Conservation (phyloP, 768 basidiomycete species). For the Amanita exitialis region DNA sequence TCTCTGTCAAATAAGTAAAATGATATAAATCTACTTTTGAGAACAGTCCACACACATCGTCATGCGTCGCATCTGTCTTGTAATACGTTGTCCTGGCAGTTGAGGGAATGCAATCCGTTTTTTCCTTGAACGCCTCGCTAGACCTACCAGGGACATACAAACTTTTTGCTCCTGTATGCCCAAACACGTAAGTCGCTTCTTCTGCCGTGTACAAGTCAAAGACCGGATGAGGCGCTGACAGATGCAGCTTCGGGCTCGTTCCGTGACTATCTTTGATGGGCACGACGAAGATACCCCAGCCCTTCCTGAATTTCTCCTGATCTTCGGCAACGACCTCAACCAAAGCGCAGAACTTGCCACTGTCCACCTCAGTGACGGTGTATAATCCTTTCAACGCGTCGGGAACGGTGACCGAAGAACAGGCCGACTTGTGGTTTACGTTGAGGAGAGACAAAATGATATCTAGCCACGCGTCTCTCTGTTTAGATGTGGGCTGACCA, state of each 20-base stretch:
- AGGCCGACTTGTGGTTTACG: not conserved
- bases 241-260: slow-evolving; percentile 14
- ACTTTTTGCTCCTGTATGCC: slow-evolving; percentile 26
- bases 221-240: slow-evolving; percentile 36
- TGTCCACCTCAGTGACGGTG: not conserved
- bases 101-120: slow-evolving; percentile 23
- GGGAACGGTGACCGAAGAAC: not conserved
- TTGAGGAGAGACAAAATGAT: not conserved
- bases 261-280: not conserved
- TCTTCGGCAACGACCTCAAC: not conserved
- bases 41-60: slow-evolving; percentile 19
- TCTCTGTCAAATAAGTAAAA: slow-evolving; percentile 15
- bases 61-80: slow-evolving; percentile 38
- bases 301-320: not conserved
- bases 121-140: slow-evolving; percentile 21
- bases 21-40: not conserved
- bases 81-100: slow-evolving; percentile 20
- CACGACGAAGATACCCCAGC: slow-evolving; percentile 5
- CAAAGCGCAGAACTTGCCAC: slow-evolving; percentile 3
- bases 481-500: not conserved
- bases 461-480: not conserved
- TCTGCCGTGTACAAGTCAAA: slow-evolving; percentile 26
- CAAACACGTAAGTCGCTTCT: slow-evolving; percentile 32
- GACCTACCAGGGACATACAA: slow-evolving; percentile 31
- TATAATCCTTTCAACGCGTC: not conserved